Base-by-base conservation (phyloP, 108 stramenopile species). In the Schizochytrium sp. region DNA sequence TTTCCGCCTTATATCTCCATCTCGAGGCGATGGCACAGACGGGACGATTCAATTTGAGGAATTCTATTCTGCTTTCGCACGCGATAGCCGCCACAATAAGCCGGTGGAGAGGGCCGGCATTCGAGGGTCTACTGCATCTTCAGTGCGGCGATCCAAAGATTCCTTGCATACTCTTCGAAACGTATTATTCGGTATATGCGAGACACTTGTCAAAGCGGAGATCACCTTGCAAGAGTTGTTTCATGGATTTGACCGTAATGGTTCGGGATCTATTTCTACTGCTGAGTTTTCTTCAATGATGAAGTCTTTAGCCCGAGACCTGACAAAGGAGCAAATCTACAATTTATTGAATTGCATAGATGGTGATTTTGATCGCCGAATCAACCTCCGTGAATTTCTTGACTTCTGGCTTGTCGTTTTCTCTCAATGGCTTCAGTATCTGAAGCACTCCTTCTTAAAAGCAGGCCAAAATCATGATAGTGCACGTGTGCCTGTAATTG, bases 241-340 rank as follows among this genome's bases (percentile, higher is more conserved):
- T 50, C 50, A 42, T 38, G 76, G 50, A 5, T 83, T 83, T 28
- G 76, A 83, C 47, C 5, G 76, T 5, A 83, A 83, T 28, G n/a
- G 53, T 7, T 83, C 76, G 50, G 76, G 47, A 40, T 10, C 8
- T 5, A 83, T 83, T 1, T 83, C 76, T 8, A 55, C 53, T n/a
- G 76, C 76, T 40, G 76, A 83, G 53, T 83, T 83, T 40, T 47
- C 76, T 17, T 83, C 76, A 17, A 55, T 83, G 53, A 83, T 83
- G 76, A 47, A 53, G 2, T 19, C 50, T 8, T n/a, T 83, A 2
- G 19, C 50, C 15, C 7, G 76, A 13, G 12, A 46, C 15, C 47
- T 83, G 10, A 3, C 47, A 13, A 83, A 83, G 53, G 17, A 50
- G 45, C 17, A 83, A 8, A 83, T 83, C 3, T 83, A 83, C 53